Percentiles rank a stretch among this genome's conserved stretches.
Conservation (phyloP, 139 green algal species). For the Astrephomene gubernaculifera region DNA sequence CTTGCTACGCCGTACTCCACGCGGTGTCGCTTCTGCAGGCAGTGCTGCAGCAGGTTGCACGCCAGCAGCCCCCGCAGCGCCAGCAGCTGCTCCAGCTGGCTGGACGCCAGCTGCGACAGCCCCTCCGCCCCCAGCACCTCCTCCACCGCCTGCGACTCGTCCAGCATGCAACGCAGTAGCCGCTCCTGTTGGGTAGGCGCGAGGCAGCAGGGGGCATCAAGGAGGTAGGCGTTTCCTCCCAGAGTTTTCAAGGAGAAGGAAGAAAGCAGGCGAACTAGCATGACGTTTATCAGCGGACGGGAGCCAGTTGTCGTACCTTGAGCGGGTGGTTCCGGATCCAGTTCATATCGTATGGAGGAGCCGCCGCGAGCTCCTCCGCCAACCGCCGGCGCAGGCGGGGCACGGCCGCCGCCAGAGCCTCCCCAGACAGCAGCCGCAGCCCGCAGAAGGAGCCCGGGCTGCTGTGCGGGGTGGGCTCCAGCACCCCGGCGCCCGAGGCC, state of each 20-base stretch:
- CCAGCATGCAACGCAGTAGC: background rate
- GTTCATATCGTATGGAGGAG: conserved; percentile 54
- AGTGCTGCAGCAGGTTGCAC: conserved; percentile 61
- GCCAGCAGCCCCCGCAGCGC: conserved; percentile 66
- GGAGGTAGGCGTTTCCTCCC: background rate
- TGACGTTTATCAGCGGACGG: background rate
- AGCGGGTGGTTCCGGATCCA: conserved; percentile 42
- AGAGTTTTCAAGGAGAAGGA: background rate
- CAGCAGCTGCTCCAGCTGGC: conserved; percentile 57
- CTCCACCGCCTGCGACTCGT: background rate
- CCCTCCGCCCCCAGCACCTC: background rate
- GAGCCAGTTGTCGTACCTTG: too few relatives aligned
- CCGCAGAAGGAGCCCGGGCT: conserved; percentile 45
- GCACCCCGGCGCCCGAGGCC: background rate
- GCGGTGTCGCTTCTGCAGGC: conserved; percentile 56
- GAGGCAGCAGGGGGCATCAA: background rate
- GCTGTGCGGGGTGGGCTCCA: background rate
- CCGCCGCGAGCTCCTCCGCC: conserved; percentile 38
- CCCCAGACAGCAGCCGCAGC: conserved; percentile 60
- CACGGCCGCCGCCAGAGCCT: conserved; percentile 27
- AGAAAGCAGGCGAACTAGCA: background rate
- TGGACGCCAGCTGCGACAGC: background rate
- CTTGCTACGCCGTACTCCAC: conserved; percentile 63
- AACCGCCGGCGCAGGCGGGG: conserved; percentile 23
- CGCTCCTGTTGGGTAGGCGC: background rate